These are phyloP conservation scores for Ceratobasidium sp. DNA, from an alignment of 1,284 basidiomycete genomes.

Conservation along the genomic window DNA sequence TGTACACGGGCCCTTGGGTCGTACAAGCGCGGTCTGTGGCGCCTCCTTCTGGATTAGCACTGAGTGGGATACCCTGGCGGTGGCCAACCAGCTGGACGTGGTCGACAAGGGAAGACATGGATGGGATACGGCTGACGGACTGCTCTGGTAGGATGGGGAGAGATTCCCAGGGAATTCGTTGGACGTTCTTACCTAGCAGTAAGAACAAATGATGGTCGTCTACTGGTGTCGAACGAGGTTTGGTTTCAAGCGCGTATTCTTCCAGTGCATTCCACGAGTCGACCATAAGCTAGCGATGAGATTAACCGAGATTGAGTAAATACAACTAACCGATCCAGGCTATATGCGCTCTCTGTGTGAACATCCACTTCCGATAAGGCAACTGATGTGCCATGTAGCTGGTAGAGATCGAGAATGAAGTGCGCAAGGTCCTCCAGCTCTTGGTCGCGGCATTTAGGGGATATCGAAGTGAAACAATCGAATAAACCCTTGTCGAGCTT, in stretches of 20 bases:
- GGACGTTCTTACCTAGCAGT: conserved; percentile 90
- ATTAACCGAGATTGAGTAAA: too few species aligned
- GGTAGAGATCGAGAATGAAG: conserved; percentile 94
- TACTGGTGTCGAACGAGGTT: conserved; percentile 53
- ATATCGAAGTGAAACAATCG: conserved; percentile 86
- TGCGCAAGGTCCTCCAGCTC: conserved; percentile 96
- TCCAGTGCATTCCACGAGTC: conserved; percentile 79
- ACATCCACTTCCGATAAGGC: conserved; percentile 94
- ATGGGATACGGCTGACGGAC: conserved; percentile 92
- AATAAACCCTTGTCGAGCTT: conserved; percentile 75
- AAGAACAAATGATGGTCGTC: conserved; percentile 81
- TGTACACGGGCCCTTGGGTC: conserved; percentile 76
- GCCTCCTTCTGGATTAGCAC: conserved; percentile 8
- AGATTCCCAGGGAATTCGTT: conserved; percentile 96
- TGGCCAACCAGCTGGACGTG: conserved; percentile 73
- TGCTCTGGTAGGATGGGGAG: conserved; percentile 87
- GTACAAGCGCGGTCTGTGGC: conserved; percentile 63
- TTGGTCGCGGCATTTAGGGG: conserved; percentile 87
- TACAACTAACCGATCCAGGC: too few species aligned
- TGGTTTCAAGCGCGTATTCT: conserved; percentile 69
- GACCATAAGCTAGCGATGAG: conserved; percentile 61
- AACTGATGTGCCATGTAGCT: conserved; percentile 90
- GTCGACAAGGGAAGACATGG: conserved; percentile 88
- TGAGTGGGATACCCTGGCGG: conserved; percentile 54
- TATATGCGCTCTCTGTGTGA: conserved; percentile 72